These are phyloP conservation scores for Gracilaria vermiculophylla DNA, from an alignment of 23 red algal species.

Conservation along the genomic window DNA sequence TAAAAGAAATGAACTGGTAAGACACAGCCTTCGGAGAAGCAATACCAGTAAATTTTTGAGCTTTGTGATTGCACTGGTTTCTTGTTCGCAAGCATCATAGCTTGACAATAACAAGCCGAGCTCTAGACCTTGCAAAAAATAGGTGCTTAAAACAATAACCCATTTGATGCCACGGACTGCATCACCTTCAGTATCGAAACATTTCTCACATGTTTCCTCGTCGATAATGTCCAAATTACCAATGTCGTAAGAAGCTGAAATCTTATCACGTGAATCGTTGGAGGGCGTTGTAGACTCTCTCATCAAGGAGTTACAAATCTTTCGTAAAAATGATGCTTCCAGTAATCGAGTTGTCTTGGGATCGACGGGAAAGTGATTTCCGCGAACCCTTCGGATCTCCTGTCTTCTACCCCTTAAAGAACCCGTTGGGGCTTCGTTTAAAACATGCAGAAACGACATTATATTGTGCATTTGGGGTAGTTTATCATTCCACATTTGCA, in stretches of 20 bases:
- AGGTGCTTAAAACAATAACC: conserved; percentile 30
- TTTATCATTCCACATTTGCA: not conserved
- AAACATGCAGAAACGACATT: not conserved
- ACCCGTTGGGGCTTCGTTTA: not conserved
- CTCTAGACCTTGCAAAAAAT: conserved; percentile 22
- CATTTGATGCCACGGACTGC: not conserved
- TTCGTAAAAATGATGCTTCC: not conserved
- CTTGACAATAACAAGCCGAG: not conserved
- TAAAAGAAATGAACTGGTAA: not conserved
- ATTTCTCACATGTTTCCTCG: not conserved
- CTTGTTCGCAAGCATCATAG: not conserved
- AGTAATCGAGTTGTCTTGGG: not conserved
- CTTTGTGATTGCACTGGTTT: not conserved
- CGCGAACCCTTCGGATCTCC: not conserved
- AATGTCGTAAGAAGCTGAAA: not conserved
- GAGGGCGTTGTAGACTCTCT: not conserved
- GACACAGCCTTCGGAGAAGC: not conserved
- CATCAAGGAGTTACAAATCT: not conserved
- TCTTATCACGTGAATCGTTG: not conserved
- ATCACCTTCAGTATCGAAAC: not conserved
- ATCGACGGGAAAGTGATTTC: conserved; percentile 32
- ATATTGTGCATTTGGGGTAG: not conserved
- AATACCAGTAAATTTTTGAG: not conserved
- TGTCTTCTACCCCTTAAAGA: not conserved
- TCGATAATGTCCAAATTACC: not conserved